A percentile compares a stretch with the other conserved stretches of the same genome.
These are phyloP conservation scores for Mollisiaceae sp. DNA, from an alignment of 2,329 filamentous ascomycete species.

Conservation along the genomic window DNA sequence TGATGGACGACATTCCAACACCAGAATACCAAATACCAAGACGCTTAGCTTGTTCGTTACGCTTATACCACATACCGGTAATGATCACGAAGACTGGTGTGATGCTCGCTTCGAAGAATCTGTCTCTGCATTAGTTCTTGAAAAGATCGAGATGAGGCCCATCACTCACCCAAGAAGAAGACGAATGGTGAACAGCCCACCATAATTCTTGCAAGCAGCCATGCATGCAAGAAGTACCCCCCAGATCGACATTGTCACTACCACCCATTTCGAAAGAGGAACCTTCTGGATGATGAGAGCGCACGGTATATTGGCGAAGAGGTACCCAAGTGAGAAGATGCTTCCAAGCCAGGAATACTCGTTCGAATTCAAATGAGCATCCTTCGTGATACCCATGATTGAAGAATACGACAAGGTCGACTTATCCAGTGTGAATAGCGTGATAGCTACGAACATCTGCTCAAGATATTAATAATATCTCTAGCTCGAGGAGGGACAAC, in stretches of 20 bases:
- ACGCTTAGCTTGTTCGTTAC: not conserved
- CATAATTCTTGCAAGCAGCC: slow-evolving; percentile 1
- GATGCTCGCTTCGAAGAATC: not conserved
- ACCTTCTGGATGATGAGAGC: not conserved
- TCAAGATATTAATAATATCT: not conserved
- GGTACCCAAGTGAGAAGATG: slow-evolving; percentile 1
- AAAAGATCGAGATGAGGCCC: not conserved
- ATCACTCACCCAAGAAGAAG: not conserved
- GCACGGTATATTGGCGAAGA: not conserved
- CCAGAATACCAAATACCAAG: slow-evolving; percentile 1
- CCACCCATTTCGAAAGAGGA: not conserved
- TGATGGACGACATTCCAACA: not conserved
- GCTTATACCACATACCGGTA: slow-evolving; percentile 4
- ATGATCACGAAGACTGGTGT: not conserved
- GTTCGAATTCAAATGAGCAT: not conserved
- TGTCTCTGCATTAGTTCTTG: not conserved
- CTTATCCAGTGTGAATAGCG: not conserved
- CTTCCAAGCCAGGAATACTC: slow-evolving; percentile 1
- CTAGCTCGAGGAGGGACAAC: not conserved
- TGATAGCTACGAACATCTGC: not conserved
- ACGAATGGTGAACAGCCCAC: not conserved
- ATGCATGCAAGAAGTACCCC: not conserved
- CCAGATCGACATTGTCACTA: not conserved
- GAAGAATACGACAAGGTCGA: not conserved
- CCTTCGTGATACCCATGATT: not conserved